These are phyloP conservation scores for Malassezia nana DNA, from an alignment of 1,284 basidiomycete species.

Conservation along the genomic window DNA sequence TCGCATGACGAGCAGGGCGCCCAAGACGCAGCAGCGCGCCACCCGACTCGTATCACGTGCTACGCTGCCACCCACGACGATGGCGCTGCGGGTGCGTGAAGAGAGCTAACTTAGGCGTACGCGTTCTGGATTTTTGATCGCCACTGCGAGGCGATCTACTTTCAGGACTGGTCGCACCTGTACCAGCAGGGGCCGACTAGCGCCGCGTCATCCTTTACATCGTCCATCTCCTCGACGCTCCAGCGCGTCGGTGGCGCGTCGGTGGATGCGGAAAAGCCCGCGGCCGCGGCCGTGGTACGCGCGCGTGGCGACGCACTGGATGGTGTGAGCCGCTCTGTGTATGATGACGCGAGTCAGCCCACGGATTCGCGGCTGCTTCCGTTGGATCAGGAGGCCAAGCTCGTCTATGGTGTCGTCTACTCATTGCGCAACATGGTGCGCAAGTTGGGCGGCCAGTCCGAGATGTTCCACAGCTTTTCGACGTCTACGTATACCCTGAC, in stretches of 20 bases:
- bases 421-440: conserved; percentile 88
- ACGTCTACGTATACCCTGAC: conserved; percentile 89
- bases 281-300: not conserved
- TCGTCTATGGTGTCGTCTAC: conserved; percentile 89
- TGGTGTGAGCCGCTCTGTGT: conserved; percentile 18
- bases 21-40: not conserved
- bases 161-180: conserved; percentile 43
- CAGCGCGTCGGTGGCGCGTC: conserved; percentile 23
- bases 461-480: conserved; percentile 78
- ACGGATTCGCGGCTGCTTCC: conserved; percentile 48
- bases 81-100: conserved; percentile 10
- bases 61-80: not conserved
- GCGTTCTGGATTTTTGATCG: conserved; percentile 47
- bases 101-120: conserved; percentile 23
- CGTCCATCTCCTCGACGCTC: conserved; percentile 31
- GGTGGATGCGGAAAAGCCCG: not conserved
- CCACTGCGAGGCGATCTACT: conserved; percentile 41
- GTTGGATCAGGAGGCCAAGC: conserved; percentile 94
- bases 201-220: conserved; percentile 21
- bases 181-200: conserved; percentile 19
- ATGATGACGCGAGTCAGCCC: not conserved
- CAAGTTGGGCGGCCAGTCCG: conserved; percentile 58
- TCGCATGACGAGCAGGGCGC: not conserved
- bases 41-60: not conserved
- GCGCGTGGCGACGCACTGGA: conserved; percentile 18